Conservation (phyloP, 129 eudicot species). For the Lactuca sativa region DNA sequence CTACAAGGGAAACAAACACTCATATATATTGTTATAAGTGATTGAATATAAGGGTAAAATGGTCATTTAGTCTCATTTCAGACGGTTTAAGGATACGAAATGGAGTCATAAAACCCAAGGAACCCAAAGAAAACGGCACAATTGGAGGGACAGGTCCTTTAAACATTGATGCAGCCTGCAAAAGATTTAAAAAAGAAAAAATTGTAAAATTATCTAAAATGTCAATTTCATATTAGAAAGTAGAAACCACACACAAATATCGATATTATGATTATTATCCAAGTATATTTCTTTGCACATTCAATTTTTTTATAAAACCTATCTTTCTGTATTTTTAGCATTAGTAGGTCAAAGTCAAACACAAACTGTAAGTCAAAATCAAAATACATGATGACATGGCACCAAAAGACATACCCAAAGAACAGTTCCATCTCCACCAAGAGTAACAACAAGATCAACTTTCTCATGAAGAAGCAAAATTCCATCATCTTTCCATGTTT, state of each 20-base stretch:
- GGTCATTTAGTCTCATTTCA: no score
- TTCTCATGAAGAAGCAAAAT: slow-evolving; percentile 66
- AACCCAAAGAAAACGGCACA: slow-evolving; percentile 93
- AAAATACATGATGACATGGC: no score
- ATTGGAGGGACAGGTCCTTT: slow-evolving; percentile 99
- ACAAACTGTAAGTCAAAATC: no score
- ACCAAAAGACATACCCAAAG: slow-evolving; percentile 72
- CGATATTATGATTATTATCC: no score
- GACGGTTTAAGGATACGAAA: slow-evolving; percentile 68
- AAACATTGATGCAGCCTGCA: slow-evolving; percentile 98
- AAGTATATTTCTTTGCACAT: no score
- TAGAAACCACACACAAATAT: no score
- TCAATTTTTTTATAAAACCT: no score
- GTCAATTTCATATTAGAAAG: no score
- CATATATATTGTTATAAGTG: no score
- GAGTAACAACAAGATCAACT: slow-evolving; percentile 95
- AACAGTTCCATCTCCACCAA: slow-evolving; percentile 99
- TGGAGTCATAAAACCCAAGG: slow-evolving; percentile 97
- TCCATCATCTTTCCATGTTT: slow-evolving; percentile 80
- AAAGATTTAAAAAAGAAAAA: neutral
- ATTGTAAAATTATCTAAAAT: neutral
- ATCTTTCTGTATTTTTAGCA: no score
- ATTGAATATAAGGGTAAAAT: neutral
- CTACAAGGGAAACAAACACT: no score
- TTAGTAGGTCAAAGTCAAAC: no score